Base-by-base conservation (phyloP, 495 filamentous ascomycete species). In the Talaromyces adpressus region DNA sequence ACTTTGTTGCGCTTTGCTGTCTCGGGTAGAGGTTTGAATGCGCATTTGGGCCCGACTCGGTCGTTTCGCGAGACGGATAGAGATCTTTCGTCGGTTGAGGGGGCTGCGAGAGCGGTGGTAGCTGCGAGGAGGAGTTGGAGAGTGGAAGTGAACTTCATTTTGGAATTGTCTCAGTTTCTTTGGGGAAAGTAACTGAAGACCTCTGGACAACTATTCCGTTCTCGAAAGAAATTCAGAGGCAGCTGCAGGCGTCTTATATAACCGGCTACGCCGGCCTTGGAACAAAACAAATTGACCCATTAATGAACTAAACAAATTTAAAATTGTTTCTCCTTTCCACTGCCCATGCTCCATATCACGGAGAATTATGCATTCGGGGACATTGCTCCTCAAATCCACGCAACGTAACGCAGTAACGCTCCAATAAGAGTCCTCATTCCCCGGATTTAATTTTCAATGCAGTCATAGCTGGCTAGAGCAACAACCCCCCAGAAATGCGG, bases 21-120 rank as follows among this genome's bases (percentile, higher is more conserved):
- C 6, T 63, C n/a, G 32, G 77, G 77, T 16, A 78, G 67, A 34
- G 77, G 73, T 29, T 67, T 65, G 68, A 76, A 77, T 11, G 76
- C 72, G 1, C 67, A 66, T 8, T 74, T 65, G 3, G 76, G 76
- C 2, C 69, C 63, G 61, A 73, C 71, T 11, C 70, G 68, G 4
- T 73, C 61, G 52, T 64, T 72, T 47, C 75, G 67, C 27, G 71
- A 69, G 12, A 66, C 63, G 0, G 63, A 60, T 49, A 69, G 65
- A 36, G 52, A 59, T 39, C 62, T 67, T 23, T 54, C 51, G 6
- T 76, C 68, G 1, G 64, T 60, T n/a, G 22, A 41, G 20, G 58
- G 58, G 3, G 36, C 58, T 47, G 58, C 58, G 16, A 60, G 9
- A 25, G 58, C 58, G 30, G 58, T 49, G 5, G n/a, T 45, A 27